Conservation (phyloP, 2,329 filamentous ascomycete genomes). For the Pezicula radicicola region DNA sequence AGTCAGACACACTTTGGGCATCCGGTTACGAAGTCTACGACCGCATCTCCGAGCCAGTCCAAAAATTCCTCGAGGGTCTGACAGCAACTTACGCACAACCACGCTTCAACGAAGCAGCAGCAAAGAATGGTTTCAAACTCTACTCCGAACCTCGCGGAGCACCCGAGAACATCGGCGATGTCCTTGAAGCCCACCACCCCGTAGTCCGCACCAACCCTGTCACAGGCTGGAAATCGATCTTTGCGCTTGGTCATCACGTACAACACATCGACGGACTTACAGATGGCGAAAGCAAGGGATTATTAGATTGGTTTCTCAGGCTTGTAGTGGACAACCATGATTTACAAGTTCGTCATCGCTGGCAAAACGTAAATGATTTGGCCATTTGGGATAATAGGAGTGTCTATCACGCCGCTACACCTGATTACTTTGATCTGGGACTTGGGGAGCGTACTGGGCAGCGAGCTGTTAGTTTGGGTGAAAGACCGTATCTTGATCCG, state of each 20-base stretch:
- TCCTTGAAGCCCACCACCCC: constrained; percentile 48
- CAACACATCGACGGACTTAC: constrained; percentile 48
- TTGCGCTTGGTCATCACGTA: constrained; percentile 49
- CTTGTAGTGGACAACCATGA: constrained; percentile 54
- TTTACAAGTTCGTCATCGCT: constrained; percentile 42
- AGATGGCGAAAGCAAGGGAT: constrained; percentile 41
- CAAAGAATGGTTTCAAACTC: constrained; percentile 39
- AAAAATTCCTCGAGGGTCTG: constrained; percentile 54
- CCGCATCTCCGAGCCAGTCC: constrained; percentile 53
- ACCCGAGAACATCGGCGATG: constrained; percentile 46
- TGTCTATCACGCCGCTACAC: constrained; percentile 52
- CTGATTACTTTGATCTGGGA: constrained; percentile 43
- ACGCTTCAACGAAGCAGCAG: constrained; percentile 45
- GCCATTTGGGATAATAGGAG: constrained; percentile 58
- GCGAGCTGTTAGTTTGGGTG: constrained; percentile 48
- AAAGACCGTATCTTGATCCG: constrained; percentile 48
- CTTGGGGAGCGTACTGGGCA: constrained; percentile 43
- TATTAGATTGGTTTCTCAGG: constrained; percentile 49
- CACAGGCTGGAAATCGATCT: constrained; percentile 55
- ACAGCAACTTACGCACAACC: constrained; percentile 54
- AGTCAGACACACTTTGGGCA: constrained; percentile 59
- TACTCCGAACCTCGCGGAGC: constrained; percentile 45
- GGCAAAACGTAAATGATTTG: constrained; percentile 33
- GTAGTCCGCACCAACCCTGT: constrained; percentile 56
- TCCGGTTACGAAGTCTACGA: constrained; percentile 67